phyloP scores from a whole-genome alignment of 768 basidiomycete species.

The Candolleomyces eurysporus region DNA sequence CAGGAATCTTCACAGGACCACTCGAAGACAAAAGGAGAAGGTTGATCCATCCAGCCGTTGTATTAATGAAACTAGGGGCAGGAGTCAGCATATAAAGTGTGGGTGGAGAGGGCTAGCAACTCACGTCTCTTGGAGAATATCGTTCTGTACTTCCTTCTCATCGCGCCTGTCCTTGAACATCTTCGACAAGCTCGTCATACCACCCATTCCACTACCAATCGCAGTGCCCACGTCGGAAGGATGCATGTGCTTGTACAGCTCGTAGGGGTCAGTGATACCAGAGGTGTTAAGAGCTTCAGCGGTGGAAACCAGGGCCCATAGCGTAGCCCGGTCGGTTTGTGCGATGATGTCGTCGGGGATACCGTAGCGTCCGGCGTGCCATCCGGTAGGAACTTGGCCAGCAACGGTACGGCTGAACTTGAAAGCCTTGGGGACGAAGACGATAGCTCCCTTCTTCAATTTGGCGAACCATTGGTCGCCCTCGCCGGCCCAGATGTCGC shows the following conservation, averaged over 20 bases:
- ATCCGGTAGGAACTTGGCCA: constrained; percentile 96
- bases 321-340: constrained; percentile 87
- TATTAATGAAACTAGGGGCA: constrained; percentile 88
- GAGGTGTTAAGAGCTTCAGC: constrained; percentile 96
- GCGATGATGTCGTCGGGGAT: constrained; percentile 95
- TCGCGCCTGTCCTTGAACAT: constrained; percentile 99
- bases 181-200: constrained; percentile 81
- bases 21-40: constrained; percentile 91
- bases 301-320: constrained; percentile 94
- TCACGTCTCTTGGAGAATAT: constrained; percentile 96
- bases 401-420: constrained; percentile 92
- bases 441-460: constrained; percentile 95
- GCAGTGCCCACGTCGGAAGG: constrained; percentile 95
- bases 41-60: constrained; percentile 98
- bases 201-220: constrained; percentile 98
- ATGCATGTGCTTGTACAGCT: constrained; percentile 95
- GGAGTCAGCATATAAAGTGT: constrained; percentile 4
- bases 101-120: constrained; percentile 26
- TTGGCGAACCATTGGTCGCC: constrained; percentile 98
- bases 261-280: constrained; percentile 97
- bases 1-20: constrained; percentile 98
- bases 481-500: constrained; percentile 90
- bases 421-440: constrained; percentile 93
- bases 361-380: constrained; percentile 95
- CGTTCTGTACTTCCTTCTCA: constrained; percentile 97